phyloP scores from a whole-genome alignment of 257 asterid genomes.

The Cinchona pubescens region DNA sequence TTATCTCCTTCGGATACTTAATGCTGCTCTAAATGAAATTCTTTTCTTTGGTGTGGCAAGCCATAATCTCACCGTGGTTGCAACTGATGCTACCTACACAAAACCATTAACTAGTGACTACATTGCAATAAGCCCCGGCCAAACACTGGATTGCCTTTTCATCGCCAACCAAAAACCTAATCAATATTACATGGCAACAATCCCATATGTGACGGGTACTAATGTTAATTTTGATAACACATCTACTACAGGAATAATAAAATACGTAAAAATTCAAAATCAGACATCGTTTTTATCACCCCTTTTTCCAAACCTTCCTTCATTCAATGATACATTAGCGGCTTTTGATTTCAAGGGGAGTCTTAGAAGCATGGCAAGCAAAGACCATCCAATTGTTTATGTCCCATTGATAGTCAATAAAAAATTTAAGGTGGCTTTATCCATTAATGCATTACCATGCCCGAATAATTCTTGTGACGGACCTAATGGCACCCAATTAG shows the following conservation, averaged over 20 bases:
- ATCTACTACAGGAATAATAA: conserved; percentile 21
- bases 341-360: conserved; percentile 3
- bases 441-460: conserved; percentile 27
- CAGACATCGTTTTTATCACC: not conserved
- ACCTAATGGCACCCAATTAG: conserved; percentile 13
- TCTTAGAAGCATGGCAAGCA: conserved; percentile 25
- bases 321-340: not conserved
- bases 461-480: conserved; percentile 1
- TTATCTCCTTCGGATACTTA: conserved; percentile 22
- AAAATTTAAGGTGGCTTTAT: conserved; percentile 1
- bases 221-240: conserved; percentile 1
- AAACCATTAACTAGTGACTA: conserved; percentile 13
- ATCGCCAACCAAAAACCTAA: conserved; percentile 13
- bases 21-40: conserved; percentile 15
- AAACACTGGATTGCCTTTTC: conserved; percentile 25
- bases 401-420: conserved; percentile 22
- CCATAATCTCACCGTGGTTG: conserved; percentile 23
- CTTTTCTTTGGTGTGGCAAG: conserved; percentile 20
- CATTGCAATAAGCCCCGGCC: conserved; percentile 25
- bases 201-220: not conserved
- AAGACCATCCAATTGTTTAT: conserved; percentile 14
- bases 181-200: conserved; percentile 24
- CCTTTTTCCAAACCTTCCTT: conserved; percentile 19
- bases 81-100: conserved; percentile 23
- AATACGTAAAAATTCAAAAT: not conserved